Conservation (phyloP, 345 rosid genomes). For the Hirschfeldia incana region DNA sequence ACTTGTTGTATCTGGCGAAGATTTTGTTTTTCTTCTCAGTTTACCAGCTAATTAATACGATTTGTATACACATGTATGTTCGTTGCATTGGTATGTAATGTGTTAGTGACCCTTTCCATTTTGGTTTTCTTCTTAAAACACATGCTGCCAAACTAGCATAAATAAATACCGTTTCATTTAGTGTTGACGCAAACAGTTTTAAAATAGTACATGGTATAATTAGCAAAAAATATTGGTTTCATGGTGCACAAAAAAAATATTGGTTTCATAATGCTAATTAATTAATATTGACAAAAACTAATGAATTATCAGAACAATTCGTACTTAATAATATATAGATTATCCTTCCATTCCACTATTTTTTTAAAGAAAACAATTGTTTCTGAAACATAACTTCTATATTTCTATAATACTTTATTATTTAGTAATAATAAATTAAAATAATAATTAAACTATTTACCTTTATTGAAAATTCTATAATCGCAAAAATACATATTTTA, state of each 20-base stretch:
- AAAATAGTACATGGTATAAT: background rate
- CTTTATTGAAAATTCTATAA: background rate
- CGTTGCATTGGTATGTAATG: background rate
- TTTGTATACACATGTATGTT: background rate
- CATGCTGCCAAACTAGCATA: background rate
- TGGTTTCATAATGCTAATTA: background rate
- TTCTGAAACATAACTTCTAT: background rate
- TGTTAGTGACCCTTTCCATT: background rate
- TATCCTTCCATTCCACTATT: no score
- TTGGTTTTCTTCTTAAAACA: background rate
- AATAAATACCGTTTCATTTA: background rate
- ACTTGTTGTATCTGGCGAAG: background rate
- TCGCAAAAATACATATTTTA: background rate
- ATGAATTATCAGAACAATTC: background rate
- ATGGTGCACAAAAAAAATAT: no score
- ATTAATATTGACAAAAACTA: background rate
- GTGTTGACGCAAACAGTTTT: slow-evolving; percentile 13
- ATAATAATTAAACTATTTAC: no score
- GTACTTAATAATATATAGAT: no score
- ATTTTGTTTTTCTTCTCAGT: background rate
- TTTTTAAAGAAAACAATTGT: no score
- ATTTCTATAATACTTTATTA: no score
- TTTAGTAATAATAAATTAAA: no score
- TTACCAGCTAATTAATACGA: background rate
- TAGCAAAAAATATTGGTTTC: background rate